These are phyloP conservation scores for Tolypocladium album DNA, from an alignment of 2,329 filamentous ascomycete species.

Conservation along the genomic window DNA sequence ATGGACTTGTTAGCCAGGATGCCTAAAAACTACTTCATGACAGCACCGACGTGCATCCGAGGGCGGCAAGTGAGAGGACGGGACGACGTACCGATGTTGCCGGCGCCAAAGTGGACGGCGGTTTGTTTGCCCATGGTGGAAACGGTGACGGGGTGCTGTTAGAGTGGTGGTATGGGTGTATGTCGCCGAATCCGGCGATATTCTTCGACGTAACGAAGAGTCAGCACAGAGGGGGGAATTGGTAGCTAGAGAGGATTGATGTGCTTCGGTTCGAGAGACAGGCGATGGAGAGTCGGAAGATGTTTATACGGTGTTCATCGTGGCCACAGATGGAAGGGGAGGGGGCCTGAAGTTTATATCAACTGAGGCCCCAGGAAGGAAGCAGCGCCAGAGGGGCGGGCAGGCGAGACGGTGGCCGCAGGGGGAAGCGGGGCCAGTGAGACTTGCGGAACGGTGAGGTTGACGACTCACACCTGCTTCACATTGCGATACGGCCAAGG, in stretches of 20 bases:
- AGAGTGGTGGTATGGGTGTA: not conserved
- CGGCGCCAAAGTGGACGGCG: constrained; percentile 76
- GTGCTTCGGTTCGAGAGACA: not conserved
- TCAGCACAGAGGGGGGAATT: not conserved
- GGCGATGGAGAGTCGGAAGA: not conserved
- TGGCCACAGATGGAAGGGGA: not conserved
- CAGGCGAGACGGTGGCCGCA: not conserved
- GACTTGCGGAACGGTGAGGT: not conserved
- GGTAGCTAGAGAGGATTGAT: not conserved
- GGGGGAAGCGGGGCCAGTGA: not conserved
- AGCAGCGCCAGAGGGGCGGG: not conserved
- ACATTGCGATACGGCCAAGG: not conserved
- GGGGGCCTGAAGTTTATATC: not conserved
- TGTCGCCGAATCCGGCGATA: not conserved
- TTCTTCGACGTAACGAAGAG: not conserved
- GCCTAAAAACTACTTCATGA: not conserved
- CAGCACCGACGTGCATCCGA: not conserved
- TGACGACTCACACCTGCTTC: not conserved
- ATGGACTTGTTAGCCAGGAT: constrained; percentile 4
- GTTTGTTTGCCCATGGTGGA: constrained; percentile 47
- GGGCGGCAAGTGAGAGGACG: not conserved
- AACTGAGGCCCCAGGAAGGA: not conserved
- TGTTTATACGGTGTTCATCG: not conserved
- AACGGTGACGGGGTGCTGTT: constrained; percentile 1
- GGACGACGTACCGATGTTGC: constrained; percentile 58